phyloP scores from a whole-genome alignment of 169 alveolate species.

The Plasmodium vinckei region DNA sequence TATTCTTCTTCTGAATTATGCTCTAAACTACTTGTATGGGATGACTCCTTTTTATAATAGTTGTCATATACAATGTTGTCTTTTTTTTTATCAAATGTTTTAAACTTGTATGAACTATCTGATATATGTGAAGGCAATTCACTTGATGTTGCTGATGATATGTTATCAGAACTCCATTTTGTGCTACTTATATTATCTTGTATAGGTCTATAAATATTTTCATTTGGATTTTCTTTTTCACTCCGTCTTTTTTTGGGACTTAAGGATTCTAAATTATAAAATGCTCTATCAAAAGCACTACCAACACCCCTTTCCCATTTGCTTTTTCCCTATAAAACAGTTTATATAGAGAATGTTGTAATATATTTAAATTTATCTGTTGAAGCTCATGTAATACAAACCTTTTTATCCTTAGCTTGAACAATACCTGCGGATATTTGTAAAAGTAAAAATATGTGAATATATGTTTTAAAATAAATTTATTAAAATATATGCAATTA shows the following conservation, averaged over 20 bases:
- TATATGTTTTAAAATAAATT: not conserved
- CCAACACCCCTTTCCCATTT: slow-evolving; percentile 40
- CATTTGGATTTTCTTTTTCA: not conserved
- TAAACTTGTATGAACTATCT: not conserved
- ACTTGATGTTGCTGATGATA: not conserved
- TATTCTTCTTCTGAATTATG: not conserved
- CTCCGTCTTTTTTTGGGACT: not conserved
- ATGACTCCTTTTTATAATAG: slow-evolving; percentile 13
- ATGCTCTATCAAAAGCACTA: slow-evolving; percentile 13
- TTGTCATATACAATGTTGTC: not conserved
- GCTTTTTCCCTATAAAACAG: slow-evolving; percentile 31
- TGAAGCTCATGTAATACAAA: slow-evolving; percentile 1
- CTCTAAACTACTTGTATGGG: not conserved
- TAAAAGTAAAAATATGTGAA: slow-evolving; percentile 19
- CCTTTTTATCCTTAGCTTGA: slow-evolving; percentile 26
- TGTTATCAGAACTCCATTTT: slow-evolving; percentile 2
- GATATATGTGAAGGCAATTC: not conserved
- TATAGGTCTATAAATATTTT: not conserved
- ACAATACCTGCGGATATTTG: slow-evolving; percentile 19
- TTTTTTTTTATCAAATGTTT: not conserved
- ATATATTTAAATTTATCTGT: not conserved
- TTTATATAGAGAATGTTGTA: not conserved
- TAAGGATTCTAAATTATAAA: slow-evolving; percentile 6
- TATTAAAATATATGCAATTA: slow-evolving; percentile 4
- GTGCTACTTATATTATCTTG: not conserved